Percentiles rank a stretch among this genome's conserved stretches.
phyloP scores from a whole-genome alignment of 768 basidiomycete species.

The Neoboletus magnificus region DNA sequence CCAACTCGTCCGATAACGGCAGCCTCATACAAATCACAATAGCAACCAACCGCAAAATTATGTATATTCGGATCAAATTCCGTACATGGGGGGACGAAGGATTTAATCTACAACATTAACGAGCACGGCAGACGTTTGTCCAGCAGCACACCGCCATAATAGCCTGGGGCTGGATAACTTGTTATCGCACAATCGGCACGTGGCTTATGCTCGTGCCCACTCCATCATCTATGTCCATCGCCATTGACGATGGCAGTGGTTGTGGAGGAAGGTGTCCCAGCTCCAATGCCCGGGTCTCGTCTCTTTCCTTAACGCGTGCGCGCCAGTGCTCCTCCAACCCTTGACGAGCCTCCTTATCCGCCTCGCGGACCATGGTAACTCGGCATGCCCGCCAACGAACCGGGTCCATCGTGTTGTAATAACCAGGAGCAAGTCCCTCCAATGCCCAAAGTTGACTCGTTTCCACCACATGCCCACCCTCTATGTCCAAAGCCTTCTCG shows the following conservation, averaged over 20 bases:
- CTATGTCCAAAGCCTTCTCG: slow-evolving; percentile 36
- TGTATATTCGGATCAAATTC: neutral
- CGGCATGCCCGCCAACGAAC: slow-evolving; percentile 51
- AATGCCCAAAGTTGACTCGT: slow-evolving; percentile 63
- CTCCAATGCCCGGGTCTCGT: slow-evolving; percentile 19
- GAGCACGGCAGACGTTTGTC: neutral
- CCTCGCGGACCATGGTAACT: slow-evolving; percentile 58
- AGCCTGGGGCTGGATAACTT: slow-evolving; percentile 5
- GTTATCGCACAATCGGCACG: neutral
- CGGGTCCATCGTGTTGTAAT: slow-evolving; percentile 70
- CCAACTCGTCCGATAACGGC: slow-evolving; percentile 19
- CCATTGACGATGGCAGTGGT: neutral
- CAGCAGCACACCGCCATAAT: slow-evolving; percentile 21
- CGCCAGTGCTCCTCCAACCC: slow-evolving; percentile 42
- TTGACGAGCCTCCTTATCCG: slow-evolving; percentile 45
- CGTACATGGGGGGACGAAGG: too few relatives aligned
- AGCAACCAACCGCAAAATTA: slow-evolving; percentile 14
- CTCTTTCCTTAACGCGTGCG: slow-evolving; percentile 29
- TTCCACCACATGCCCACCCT: slow-evolving; percentile 37
- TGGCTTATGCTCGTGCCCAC: slow-evolving; percentile 3
- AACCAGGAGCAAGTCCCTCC: slow-evolving; percentile 67
- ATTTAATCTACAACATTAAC: neutral
- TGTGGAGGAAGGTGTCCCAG: slow-evolving; percentile 14
- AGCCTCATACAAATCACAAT: slow-evolving; percentile 10
- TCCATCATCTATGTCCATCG: neutral